Evolutionary conservation across 345 rosid genomes (phyloP), one percentile per base, ranked within the genome.

Genomic region (Salix caprea): DNA sequence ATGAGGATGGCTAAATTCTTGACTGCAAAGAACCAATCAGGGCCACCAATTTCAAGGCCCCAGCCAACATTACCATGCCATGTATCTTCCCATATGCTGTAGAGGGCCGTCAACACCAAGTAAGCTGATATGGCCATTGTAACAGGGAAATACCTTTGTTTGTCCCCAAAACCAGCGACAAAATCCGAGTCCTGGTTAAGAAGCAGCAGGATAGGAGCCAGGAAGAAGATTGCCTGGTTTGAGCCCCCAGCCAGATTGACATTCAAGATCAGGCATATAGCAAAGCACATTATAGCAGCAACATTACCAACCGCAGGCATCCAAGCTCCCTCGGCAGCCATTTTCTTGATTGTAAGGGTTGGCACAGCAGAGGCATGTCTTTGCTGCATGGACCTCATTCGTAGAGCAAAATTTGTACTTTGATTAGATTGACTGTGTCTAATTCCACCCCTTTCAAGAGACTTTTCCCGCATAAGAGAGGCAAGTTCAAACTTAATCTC

Each of bases 131-230:
- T 89, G 14, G 86, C 92, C 23, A 85, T 83, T 21, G 88, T 79
- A 44, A 96, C 98, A 2, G 99, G 99, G 90, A 96, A 96, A 73
- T 96, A 96, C 85, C 99, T 92, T 77, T 96, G 99, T 77, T 94
- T 96, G 81, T 94, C 99, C 40, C 99, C 96, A 4, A 96, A 96
- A 70, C 99, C 98, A 32, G 99, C 95, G 36, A 92, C 90, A 72
- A 92, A 93, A 82, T 96, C 97, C 1, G 98, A 91, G 84, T 96
- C 99, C 88, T 96, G 99, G 89, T 96, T 96, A 71, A 96, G 97
- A 30, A 96, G 97, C 44, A 96, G 88, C 70, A 96, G 82, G 77
- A 96, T 91, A 18, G 99, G 99, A 70, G 98, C 99, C 46, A 96
- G 86, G 88, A 96, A 89, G 86, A 96, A 96, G 77, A 96, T 92